A percentile compares a stretch with the other conserved stretches of the same genome.
These are phyloP conservation scores for Anisodus acutangulus DNA, from an alignment of 257 asterid genomes.

Conservation along the genomic window DNA sequence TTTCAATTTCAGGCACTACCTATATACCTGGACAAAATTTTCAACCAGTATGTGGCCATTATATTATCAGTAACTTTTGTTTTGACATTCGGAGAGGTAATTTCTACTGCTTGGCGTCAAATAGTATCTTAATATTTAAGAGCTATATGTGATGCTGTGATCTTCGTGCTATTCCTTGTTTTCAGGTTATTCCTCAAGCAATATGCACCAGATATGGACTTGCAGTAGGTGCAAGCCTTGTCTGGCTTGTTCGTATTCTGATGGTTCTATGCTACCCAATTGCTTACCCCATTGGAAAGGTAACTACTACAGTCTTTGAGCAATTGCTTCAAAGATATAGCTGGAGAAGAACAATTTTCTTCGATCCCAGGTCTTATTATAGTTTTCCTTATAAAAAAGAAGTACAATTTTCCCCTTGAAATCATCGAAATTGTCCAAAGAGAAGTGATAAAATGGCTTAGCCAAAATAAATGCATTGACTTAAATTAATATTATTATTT, in stretches of 20 bases:
- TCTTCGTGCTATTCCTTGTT: constrained; percentile 27
- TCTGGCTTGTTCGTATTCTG: constrained; percentile 90
- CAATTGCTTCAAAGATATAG: constrained; percentile 21
- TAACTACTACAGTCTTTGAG: constrained; percentile 35
- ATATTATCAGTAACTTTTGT: constrained; percentile 95
- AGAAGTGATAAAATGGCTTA: not conserved
- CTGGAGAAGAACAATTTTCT: not conserved
- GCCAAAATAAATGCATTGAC: not conserved
- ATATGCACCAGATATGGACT: constrained; percentile 98
- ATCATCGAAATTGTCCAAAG: not conserved
- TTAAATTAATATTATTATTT: not conserved
- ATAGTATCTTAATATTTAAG: constrained; percentile 12
- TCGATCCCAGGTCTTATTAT: no score
- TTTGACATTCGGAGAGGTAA: constrained; percentile 93
- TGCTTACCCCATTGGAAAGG: constrained; percentile 97
- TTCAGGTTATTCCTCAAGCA: constrained; percentile 98
- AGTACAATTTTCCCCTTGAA: not conserved
- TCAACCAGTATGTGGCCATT: constrained; percentile 93
- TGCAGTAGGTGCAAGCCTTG: constrained; percentile 89
- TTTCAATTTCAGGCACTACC: constrained; percentile 90
- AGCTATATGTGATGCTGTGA: constrained; percentile 25
- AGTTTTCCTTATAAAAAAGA: no score
- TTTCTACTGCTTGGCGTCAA: constrained; percentile 6
- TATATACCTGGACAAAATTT: constrained; percentile 83
- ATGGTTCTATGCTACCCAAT: constrained; percentile 85